A percentile compares a stretch with the other conserved stretches of the same genome.
Evolutionary conservation across 176 grass and related monocot genomes (phyloP).

Genomic region (Hyparrhenia diplandra): DNA sequence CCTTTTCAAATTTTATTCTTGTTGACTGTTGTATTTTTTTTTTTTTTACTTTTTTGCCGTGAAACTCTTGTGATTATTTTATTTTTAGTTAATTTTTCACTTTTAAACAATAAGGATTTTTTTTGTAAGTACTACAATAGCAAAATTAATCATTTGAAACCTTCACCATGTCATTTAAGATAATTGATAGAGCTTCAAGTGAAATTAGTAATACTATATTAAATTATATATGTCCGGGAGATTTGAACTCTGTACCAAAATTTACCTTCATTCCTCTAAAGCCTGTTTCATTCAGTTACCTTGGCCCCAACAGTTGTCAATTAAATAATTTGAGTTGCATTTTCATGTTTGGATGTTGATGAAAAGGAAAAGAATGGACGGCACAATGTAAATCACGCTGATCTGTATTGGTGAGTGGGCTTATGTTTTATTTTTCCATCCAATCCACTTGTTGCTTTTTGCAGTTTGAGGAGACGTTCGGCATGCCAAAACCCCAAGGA

Average conservation of each 20-base stretch:
- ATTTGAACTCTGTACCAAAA: background rate
- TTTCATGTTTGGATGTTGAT: background rate
- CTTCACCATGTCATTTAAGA: too few relatives aligned
- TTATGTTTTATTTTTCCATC: background rate
- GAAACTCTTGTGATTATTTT: too few relatives aligned
- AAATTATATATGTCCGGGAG: too few relatives aligned
- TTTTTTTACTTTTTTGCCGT: too few relatives aligned
- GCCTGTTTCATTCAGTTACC: background rate
- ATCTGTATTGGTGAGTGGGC: background rate
- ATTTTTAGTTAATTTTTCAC: too few relatives aligned
- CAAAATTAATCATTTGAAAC: too few relatives aligned
- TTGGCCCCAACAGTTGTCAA: background rate
- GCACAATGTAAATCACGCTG: background rate
- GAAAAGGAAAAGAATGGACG: background rate
- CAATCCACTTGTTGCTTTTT: background rate
- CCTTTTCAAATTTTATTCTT: too few relatives aligned
- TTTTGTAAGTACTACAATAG: too few relatives aligned
- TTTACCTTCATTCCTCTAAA: background rate
- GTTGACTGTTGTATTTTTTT: too few relatives aligned
- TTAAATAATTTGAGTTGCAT: background rate
- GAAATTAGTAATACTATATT: too few relatives aligned
- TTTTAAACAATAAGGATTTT: too few relatives aligned
- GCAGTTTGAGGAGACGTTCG: constrained; percentile 55
- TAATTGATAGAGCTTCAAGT: too few relatives aligned
- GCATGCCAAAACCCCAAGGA: background rate